Conservation (phyloP, 495 filamentous ascomycete genomes). For the Tuber borchii region DNA sequence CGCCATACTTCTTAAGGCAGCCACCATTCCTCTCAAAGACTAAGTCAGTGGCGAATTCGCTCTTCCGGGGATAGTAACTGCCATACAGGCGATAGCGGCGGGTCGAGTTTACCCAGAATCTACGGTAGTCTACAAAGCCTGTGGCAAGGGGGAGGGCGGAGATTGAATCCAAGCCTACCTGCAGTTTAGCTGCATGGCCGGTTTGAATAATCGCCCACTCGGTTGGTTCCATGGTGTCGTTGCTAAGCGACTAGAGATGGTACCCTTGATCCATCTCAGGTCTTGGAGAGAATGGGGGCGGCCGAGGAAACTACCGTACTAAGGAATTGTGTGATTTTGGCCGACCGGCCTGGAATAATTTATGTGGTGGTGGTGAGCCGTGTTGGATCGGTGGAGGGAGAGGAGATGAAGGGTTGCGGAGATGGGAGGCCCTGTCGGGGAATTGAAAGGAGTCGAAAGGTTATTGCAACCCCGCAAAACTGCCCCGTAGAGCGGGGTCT, state of each 20-base stretch:
- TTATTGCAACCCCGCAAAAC: slow-evolving; percentile 24
- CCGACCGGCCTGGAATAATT: background rate
- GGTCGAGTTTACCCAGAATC: too few relatives aligned
- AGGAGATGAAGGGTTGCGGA: background rate
- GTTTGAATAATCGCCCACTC: slow-evolving; percentile 19
- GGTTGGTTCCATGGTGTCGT: slow-evolving; percentile 4
- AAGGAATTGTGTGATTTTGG: background rate
- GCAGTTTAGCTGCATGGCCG: slow-evolving; percentile 27
- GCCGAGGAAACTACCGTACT: background rate
- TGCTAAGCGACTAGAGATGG: background rate
- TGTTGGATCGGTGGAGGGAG: background rate
- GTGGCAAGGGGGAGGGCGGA: slow-evolving; percentile 12
- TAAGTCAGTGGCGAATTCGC: too few relatives aligned
- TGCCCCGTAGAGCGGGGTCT: slow-evolving; percentile 29
- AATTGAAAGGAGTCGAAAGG: background rate
- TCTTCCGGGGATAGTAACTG: too few relatives aligned
- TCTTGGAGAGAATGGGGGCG: background rate
- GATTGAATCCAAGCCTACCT: slow-evolving; percentile 26
- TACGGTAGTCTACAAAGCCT: background rate
- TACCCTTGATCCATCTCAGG: background rate
- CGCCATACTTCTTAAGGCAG: too few relatives aligned
- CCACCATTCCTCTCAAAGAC: too few relatives aligned
- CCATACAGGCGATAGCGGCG: too few relatives aligned
- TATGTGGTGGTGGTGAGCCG: background rate
- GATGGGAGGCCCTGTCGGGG: background rate